Conservation (phyloP, 331 rosid genomes). For the Rosa hybrid region DNA sequence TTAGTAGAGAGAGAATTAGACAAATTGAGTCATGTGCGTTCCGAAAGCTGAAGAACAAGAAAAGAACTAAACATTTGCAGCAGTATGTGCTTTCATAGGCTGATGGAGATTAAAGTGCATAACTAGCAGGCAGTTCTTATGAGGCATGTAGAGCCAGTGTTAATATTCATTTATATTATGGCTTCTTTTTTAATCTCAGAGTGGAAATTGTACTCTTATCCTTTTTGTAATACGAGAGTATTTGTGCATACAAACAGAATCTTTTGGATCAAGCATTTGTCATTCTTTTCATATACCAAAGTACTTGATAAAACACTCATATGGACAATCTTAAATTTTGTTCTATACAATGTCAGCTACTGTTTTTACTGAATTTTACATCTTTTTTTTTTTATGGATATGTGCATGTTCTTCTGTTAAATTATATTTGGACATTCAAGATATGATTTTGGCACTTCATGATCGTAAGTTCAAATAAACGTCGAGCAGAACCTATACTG, state of each 20-base stretch:
- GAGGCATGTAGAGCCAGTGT: conserved; percentile 19
- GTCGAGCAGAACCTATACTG: no score
- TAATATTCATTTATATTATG: conserved; percentile 17
- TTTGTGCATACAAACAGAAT: conserved; percentile 47
- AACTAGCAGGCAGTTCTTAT: conserved; percentile 28
- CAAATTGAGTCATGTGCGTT: conserved; percentile 89
- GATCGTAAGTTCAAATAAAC: no score
- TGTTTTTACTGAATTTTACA: neutral
- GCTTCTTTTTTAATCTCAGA: conserved; percentile 22
- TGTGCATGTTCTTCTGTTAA: no score
- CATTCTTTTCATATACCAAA: conserved; percentile 31
- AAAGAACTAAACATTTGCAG: conserved; percentile 79
- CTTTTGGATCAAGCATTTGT: conserved; percentile 22
- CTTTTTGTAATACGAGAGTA: conserved; percentile 36
- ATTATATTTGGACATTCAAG: no score
- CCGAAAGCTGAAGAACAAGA: conserved; percentile 89
- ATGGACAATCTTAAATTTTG: neutral
- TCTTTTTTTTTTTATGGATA: no score
- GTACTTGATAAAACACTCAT: neutral
- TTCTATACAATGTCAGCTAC: neutral
- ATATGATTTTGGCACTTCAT: no score
- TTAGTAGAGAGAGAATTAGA: conserved; percentile 93
- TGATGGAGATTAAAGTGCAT: conserved; percentile 22
- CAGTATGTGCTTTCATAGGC: conserved; percentile 70
- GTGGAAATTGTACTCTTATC: conserved; percentile 20